Conservation (phyloP, 116 monocot species). For the Posidonia oceanica region DNA sequence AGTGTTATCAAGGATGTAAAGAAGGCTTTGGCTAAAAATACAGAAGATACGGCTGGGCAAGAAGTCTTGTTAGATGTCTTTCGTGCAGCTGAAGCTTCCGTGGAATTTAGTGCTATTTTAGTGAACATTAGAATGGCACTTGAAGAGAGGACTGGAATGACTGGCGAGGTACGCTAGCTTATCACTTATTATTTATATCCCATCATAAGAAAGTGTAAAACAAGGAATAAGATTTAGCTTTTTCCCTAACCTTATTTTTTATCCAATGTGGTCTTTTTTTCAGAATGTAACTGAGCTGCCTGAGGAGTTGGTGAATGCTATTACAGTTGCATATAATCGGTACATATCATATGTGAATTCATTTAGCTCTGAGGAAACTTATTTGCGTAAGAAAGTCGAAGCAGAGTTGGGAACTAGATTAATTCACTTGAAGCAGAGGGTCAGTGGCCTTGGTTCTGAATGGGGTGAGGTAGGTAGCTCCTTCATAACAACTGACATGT, state of each 20-base stretch:
- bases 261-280: not conserved
- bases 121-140: conserved; percentile 95
- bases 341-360: conserved; percentile 77
- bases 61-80: conserved; percentile 61
- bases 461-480: conserved; percentile 82
- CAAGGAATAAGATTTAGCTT: not conserved
- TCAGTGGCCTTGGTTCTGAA: conserved; percentile 84
- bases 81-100: conserved; percentile 79
- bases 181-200: not conserved
- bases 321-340: conserved; percentile 65
- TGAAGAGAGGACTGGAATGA: conserved; percentile 79
- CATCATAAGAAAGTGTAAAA: not conserved
- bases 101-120: conserved; percentile 65
- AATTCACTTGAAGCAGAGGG: conserved; percentile 97
- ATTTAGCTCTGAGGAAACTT: conserved; percentile 71
- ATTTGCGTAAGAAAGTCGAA: conserved; percentile 87
- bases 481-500: not conserved
- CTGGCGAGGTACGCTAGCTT: conserved; percentile 48
- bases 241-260: not conserved
- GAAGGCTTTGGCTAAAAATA: conserved; percentile 64
- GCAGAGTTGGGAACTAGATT: conserved; percentile 85
- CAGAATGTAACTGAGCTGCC: conserved; percentile 75
- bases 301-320: conserved; percentile 51
- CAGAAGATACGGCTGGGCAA: conserved; percentile 64
- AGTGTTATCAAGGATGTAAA: conserved; percentile 39